Percentiles rank a stretch among this genome's conserved stretches.
phyloP scores from a whole-genome alignment of 2,329 filamentous ascomycete genomes.

The Trematosphaeria pertusa region DNA sequence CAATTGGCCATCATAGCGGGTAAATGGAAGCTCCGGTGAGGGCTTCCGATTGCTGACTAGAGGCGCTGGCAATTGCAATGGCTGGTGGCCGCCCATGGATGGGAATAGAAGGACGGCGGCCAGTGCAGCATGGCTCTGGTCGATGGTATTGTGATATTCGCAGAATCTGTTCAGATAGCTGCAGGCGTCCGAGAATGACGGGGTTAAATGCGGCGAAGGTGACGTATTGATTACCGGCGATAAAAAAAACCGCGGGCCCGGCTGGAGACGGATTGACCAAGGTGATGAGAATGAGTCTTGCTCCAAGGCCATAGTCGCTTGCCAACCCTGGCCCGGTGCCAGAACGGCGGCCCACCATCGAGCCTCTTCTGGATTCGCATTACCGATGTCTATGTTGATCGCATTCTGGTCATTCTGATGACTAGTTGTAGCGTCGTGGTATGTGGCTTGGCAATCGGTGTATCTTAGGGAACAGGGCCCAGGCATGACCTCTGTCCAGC shows the following conservation, averaged over 20 bases:
- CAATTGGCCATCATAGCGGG: too few relatives aligned
- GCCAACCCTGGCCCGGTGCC: constrained; percentile 17
- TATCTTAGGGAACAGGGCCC: constrained; percentile 2
- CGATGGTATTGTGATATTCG: constrained; percentile 19
- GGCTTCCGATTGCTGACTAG: neutral
- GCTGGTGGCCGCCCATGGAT: constrained; percentile 16
- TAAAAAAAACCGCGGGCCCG: neutral
- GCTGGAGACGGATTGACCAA: constrained; percentile 5
- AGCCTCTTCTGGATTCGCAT: constrained; percentile 4
- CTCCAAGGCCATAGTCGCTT: constrained; percentile 1
- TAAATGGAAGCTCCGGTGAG: too few relatives aligned
- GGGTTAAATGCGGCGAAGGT: constrained; percentile 5
- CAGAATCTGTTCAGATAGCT: constrained; percentile 29
- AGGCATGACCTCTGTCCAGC: constrained; percentile 4
- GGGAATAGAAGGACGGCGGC: constrained; percentile 30
- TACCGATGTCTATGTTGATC: constrained; percentile 2
- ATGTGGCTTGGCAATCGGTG: constrained; percentile 1
- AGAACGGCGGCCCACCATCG: constrained; percentile 23
- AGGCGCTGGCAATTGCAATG: constrained; percentile 1
- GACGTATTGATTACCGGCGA: neutral
- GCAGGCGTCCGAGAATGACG: constrained; percentile 20
- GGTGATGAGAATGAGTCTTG: constrained; percentile 4
- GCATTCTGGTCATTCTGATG: constrained; percentile 1
- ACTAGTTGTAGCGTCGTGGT: neutral
- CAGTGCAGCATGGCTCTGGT: constrained; percentile 30